Conservation (phyloP, 176 grass and related monocot species). For the Phyllostachys edulis region DNA sequence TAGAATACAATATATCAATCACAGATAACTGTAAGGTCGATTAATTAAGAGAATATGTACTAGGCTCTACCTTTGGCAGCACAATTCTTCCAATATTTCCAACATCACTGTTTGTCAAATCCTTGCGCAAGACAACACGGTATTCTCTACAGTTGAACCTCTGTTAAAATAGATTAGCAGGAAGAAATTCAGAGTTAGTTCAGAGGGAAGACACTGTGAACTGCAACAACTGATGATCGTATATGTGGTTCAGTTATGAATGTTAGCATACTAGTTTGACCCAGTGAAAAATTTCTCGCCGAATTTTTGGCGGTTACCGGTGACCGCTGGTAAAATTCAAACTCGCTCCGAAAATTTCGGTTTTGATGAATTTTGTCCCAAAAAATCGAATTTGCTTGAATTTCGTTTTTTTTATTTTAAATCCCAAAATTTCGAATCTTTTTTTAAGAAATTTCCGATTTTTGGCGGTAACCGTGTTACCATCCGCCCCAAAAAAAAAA, state of each 20-base stretch:
- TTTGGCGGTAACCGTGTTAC: too few species aligned
- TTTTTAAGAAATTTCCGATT: too few species aligned
- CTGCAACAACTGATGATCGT: not conserved
- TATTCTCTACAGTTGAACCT: constrained; percentile 52
- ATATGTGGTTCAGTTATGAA: not conserved
- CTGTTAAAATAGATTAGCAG: constrained; percentile 26
- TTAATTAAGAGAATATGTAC: constrained; percentile 22
- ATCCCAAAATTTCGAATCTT: too few species aligned
- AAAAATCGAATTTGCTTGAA: too few species aligned
- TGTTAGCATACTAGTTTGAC: not conserved
- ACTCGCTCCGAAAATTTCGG: too few species aligned
- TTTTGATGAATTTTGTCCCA: too few species aligned
- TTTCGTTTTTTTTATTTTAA: too few species aligned
- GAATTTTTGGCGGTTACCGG: too few species aligned
- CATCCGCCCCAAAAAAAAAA: too few species aligned
- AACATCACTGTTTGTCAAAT: constrained; percentile 89
- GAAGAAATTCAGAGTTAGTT: constrained; percentile 22
- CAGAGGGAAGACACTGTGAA: not conserved
- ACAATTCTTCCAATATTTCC: constrained; percentile 86
- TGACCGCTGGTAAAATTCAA: too few species aligned
- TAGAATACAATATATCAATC: not conserved
- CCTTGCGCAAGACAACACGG: constrained; percentile 54
- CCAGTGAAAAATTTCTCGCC: too few species aligned
- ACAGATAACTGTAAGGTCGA: not conserved
- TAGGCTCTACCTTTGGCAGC: constrained; percentile 64